Base-by-base conservation (phyloP, 2,329 filamentous ascomycete species). In the Gyromitra esculenta region DNA sequence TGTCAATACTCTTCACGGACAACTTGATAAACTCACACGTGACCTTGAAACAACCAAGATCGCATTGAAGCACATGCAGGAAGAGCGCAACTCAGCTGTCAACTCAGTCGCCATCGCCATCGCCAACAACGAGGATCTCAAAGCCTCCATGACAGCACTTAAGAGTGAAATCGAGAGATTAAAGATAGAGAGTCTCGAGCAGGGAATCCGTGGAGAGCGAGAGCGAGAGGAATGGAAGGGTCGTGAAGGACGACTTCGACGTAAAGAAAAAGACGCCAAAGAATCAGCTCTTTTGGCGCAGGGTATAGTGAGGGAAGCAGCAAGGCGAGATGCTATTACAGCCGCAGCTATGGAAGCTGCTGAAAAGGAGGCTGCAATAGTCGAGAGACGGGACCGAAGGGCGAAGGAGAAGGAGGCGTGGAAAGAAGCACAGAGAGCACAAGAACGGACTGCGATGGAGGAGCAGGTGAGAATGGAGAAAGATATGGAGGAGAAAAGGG, bases 11-110 rank as follows among this genome's bases (percentile, higher is more conserved):
- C 77, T 81, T 31, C 78, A 74, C 9, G 39, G 69, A 37, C 79
- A 78, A n/a, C 37, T 81, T 31, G 78, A 81, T 11, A 76, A 74
- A 15, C 75, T 80, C 37, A 73, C 78, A 25, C 64, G 78, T 15
- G 68, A 79, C 25, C 56, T 79, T 11, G 71, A 79, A 37, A 69
- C 31, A 63, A 65, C 64, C 25, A 80, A 73, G 59, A 78, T 74
- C 52, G 64, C 66, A 54, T 75, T 77, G 43, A 79, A 50, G 25
- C 77, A 72, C 69, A 80, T 68, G 76, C 80, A 79, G 35, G 79
- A 79, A 31, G 80, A 81, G 52, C 77, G 78, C 8, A 78, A 81
- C 72, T 69, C 73, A 13, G 80, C 79, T 5, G 76, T 80, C 43
- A 75, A 70, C 35, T 77, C 76, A 2, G 75, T 80, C 7, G 80